Evolutionary conservation across 2,329 filamentous ascomycete genomes (phyloP).

Genomic region (Cercospora berteroae): DNA sequence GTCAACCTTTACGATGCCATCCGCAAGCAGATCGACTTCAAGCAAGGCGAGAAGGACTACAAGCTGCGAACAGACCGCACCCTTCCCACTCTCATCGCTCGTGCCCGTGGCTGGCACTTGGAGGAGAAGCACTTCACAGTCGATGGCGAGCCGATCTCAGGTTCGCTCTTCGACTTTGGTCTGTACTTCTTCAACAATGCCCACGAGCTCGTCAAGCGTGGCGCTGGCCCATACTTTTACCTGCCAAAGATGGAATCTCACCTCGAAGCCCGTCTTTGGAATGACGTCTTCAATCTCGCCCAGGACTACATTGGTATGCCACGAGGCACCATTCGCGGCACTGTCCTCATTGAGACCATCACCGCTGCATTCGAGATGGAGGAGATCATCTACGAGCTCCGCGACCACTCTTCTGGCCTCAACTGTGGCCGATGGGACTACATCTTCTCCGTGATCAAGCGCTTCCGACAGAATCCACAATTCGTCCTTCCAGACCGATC

Average conservation of each 20-base stretch:
- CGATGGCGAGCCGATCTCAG: constrained; percentile 91
- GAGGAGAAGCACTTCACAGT: constrained; percentile 98
- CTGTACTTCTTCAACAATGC: constrained; percentile 99
- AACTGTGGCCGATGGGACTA: constrained; percentile 99
- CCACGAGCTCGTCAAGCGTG: constrained; percentile 77
- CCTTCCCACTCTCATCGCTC: constrained; percentile 87
- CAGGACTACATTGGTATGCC: constrained; percentile 91
- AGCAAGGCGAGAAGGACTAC: constrained; percentile 92
- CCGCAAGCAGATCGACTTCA: constrained; percentile 92
- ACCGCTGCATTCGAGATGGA: constrained; percentile 99
- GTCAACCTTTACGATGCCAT: constrained; percentile 97
- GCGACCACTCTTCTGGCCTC: constrained; percentile 91
- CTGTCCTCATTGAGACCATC: constrained; percentile 97
- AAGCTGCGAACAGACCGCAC: constrained; percentile 89
- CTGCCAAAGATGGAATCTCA: constrained; percentile 95
- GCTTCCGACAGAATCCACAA: constrained; percentile 90
- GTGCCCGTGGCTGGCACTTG: constrained; percentile 94
- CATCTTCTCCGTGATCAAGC: constrained; percentile 99
- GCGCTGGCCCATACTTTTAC: constrained; percentile 93
- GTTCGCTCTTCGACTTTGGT: constrained; percentile 91
- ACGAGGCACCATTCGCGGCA: constrained; percentile 88
- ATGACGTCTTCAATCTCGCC: constrained; percentile 92
- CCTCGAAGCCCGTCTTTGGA: constrained; percentile 95
- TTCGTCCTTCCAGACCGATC: constrained; percentile 92
- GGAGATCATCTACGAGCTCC: constrained; percentile 99